Percentiles rank a stretch among this genome's conserved stretches.
These are phyloP conservation scores for Thermochaetoides dissita DNA, from an alignment of 2,329 filamentous ascomycete species.

Conservation along the genomic window DNA sequence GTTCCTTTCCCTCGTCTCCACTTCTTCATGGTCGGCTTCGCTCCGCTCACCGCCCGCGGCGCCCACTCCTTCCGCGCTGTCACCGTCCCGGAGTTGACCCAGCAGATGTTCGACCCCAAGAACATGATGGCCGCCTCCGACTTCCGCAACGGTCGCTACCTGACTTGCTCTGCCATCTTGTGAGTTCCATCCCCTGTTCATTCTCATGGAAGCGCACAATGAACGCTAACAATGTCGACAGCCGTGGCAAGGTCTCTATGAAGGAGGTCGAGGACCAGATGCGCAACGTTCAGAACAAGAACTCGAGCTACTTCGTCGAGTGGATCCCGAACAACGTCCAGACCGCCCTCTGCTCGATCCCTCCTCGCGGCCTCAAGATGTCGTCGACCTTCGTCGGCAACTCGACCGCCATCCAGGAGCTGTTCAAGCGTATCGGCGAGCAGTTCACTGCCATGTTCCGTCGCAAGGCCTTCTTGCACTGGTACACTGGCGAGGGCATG, in stretches of 20 bases:
- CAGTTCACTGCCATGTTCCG: slow-evolving; percentile 99
- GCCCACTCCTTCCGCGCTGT: slow-evolving; percentile 94
- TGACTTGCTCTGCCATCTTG: slow-evolving; percentile 99
- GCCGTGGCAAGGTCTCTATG: slow-evolving; percentile 98
- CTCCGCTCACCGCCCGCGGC: slow-evolving; percentile 76
- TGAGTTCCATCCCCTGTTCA: slow-evolving; percentile 28
- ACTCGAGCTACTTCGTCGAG: slow-evolving; percentile 98
- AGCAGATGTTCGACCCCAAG: slow-evolving; percentile 99
- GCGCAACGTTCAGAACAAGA: slow-evolving; percentile 99
- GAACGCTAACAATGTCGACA: slow-evolving; percentile 24
- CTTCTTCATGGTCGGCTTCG: slow-evolving; percentile 99
- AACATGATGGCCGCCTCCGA: slow-evolving; percentile 99
- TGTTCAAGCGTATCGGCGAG: slow-evolving; percentile 99
- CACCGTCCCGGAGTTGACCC: slow-evolving; percentile 93
- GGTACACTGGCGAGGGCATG: slow-evolving; percentile 99
- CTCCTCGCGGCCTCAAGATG: slow-evolving; percentile 96
- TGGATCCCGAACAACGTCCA: slow-evolving; percentile 99
- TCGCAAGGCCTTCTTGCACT: slow-evolving; percentile 99
- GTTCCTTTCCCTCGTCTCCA: slow-evolving; percentile 99
- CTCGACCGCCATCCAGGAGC: slow-evolving; percentile 98
- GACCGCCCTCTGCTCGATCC: slow-evolving; percentile 97
- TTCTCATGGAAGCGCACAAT: background rate
- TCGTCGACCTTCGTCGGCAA: slow-evolving; percentile 98
- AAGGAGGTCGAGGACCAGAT: slow-evolving; percentile 99
- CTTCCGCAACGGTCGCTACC: slow-evolving; percentile 99